Evolutionary conservation across 179 eudicot genomes (phyloP).

Genomic region (Heliamphora pulchella): DNA sequence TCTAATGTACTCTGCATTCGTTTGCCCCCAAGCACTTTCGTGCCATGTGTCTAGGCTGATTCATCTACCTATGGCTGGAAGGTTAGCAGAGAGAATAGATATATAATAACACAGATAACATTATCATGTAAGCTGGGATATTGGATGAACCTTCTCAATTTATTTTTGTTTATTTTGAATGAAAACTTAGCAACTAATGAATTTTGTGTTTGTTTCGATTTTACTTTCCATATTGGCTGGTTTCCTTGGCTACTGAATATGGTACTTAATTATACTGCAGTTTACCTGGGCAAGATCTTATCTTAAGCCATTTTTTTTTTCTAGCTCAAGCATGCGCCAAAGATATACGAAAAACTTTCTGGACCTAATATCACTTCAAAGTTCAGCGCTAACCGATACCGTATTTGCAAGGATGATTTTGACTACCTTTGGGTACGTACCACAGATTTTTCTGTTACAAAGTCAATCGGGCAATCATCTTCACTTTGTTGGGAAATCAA

Average conservation of each 20-base stretch:
- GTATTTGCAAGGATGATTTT: conserved; percentile 73
- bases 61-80: too few relatives aligned
- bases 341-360: conserved; percentile 51
- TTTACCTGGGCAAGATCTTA: background rate
- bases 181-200: conserved; percentile 16
- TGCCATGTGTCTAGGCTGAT: too few relatives aligned
- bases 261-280: background rate
- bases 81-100: background rate
- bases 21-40: too few relatives aligned
- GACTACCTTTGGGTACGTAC: conserved; percentile 84
- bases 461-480: conserved; percentile 71
- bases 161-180: background rate
- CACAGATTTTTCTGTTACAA: conserved; percentile 58
- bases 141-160: background rate
- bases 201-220: background rate
- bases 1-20: too few relatives aligned
- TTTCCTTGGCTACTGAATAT: background rate
- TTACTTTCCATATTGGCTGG: background rate
- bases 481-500: conserved; percentile 67
- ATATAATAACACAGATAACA: background rate
- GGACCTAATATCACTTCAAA: conserved; percentile 54
- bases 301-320: conserved; percentile 5
- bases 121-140: background rate
- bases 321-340: conserved; percentile 87
- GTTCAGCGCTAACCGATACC: conserved; percentile 62